Conservation (phyloP, 1,284 basidiomycete genomes). For the Acaromyces ingoldii region DNA sequence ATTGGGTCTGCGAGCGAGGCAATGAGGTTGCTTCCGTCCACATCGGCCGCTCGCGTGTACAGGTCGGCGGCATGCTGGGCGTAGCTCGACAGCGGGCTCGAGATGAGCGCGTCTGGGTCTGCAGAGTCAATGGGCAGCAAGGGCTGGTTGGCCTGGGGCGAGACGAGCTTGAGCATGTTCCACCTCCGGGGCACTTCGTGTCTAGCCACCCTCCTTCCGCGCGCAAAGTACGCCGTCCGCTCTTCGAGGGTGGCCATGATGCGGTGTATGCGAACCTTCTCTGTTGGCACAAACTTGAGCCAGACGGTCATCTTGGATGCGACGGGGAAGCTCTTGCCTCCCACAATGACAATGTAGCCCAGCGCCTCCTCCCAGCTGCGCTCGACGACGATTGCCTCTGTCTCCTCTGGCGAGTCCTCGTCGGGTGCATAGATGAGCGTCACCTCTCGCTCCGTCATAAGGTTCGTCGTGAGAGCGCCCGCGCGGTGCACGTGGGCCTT, state of each 20-base stretch:
- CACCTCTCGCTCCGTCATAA: slow-evolving; percentile 69
- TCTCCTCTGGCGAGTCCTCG: slow-evolving; percentile 61
- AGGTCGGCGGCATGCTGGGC: slow-evolving; percentile 25
- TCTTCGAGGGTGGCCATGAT: slow-evolving; percentile 71
- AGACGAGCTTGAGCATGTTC: slow-evolving; percentile 64
- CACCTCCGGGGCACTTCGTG: slow-evolving; percentile 68
- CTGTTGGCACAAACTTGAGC: slow-evolving; percentile 75
- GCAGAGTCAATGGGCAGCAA: slow-evolving; percentile 67
- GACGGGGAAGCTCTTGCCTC: slow-evolving; percentile 62
- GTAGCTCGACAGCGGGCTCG: slow-evolving; percentile 54
- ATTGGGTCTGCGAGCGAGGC: slow-evolving; percentile 56
- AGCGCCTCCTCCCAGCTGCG: slow-evolving; percentile 88
- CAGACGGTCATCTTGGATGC: slow-evolving; percentile 76
- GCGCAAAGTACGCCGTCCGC: slow-evolving; percentile 57
- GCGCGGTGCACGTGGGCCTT: slow-evolving; percentile 78
- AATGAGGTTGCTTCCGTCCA: slow-evolving; percentile 47
- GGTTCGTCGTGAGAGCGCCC: slow-evolving; percentile 71
- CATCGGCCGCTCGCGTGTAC: slow-evolving; percentile 12
- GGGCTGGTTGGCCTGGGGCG: slow-evolving; percentile 57
- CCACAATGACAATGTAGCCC: slow-evolving; percentile 71
- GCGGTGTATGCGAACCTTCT: slow-evolving; percentile 77
- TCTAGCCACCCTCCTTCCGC: slow-evolving; percentile 61
- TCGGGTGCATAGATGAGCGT: slow-evolving; percentile 68
- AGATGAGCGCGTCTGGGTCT: slow-evolving; percentile 50
- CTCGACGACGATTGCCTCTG: slow-evolving; percentile 77